Evolutionary conservation across 371 early-diverging fungal species (phyloP), one percentile per base, ranked within the genome.

Genomic region (Mortierella sp.): DNA sequence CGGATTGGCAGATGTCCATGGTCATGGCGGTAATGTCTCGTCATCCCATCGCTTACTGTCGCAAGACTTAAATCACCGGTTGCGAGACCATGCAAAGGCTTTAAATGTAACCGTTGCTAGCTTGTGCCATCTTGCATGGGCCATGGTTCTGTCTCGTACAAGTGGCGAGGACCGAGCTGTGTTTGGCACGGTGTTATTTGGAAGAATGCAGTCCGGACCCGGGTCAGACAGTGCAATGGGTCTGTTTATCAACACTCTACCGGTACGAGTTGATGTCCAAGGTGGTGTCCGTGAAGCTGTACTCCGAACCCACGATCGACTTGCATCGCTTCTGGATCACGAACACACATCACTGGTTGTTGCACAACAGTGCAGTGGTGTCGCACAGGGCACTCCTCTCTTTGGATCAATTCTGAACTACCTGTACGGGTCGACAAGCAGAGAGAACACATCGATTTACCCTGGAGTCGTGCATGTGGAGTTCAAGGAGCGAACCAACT

Each of bases 361-460:
- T 52, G 73, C 46, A 52, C 80, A 63, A 59, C 61, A 43, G 16
- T 44, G 57, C 54, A 40, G 57, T 59, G 28, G 50, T 24, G 24
- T 51, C 8, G 44, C 45, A 28, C 46, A 34, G 1, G 73, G 63
- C 1, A 44, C 48, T 6, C 50, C 65, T 4, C 59, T 69, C 8
- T 52, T 67, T 21, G 45, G 43, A 14, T 8, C 49, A 5, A 21
- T 69, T 2, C 31, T 65, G 40, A 58, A 70, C 54, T 58, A 70
- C 16, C 5, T 28, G 31, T 7, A 9, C 48, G 19, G 29, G 12
- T 10, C n/a, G n/a, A n/a, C n/a, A n/a, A n/a, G n/a, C n/a, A n/a
- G n/a, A n/a, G n/a, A n/a, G 12, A 16, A 4, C 7, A 29, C 16
- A 19, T 31, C 2, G 25, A 8, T 44, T 14, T 27, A n/a, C n/a